These are phyloP conservation scores for Emmonsia crescens DNA, from an alignment of 2,329 filamentous ascomycete genomes.

Conservation along the genomic window DNA sequence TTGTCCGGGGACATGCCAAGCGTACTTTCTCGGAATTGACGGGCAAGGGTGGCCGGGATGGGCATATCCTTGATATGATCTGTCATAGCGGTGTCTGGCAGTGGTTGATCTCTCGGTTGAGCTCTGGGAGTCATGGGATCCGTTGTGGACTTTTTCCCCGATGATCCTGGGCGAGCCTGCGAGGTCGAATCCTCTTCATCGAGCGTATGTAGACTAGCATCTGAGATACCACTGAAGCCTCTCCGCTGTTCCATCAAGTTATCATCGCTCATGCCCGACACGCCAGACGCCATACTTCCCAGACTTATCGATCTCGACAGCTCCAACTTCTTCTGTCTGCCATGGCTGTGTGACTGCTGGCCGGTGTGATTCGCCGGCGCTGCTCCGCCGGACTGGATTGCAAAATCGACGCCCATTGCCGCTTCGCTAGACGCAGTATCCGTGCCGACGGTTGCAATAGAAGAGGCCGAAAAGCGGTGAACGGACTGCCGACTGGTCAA, in stretches of 20 bases:
- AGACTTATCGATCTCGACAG: slow-evolving; percentile 72
- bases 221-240: slow-evolving; percentile 30
- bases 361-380: slow-evolving; percentile 38
- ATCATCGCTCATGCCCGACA: slow-evolving; percentile 45
- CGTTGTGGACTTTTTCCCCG: slow-evolving; percentile 23
- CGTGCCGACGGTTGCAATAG: slow-evolving; percentile 43
- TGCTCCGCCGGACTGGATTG: slow-evolving; percentile 70
- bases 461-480: slow-evolving; percentile 49
- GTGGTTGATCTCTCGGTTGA: slow-evolving; percentile 41
- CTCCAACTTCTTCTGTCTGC: slow-evolving; percentile 32
- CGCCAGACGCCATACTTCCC: slow-evolving; percentile 75
- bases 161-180: slow-evolving; percentile 29
- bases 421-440: slow-evolving; percentile 59
- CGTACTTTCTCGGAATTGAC: slow-evolving; percentile 63
- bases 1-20: slow-evolving; percentile 51
- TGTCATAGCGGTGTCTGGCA: slow-evolving; percentile 74
- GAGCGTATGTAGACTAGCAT: slow-evolving; percentile 45
- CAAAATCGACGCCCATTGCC: slow-evolving; percentile 67
- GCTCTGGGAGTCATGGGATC: slow-evolving; percentile 62
- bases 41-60: slow-evolving; percentile 76
- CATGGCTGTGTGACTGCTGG: slow-evolving; percentile 22
- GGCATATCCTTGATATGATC: slow-evolving; percentile 83
- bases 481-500: slow-evolving; percentile 45
- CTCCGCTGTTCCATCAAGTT: slow-evolving; percentile 35
- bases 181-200: slow-evolving; percentile 45